Evolutionary conservation across 345 rosid species (phyloP), one percentile per base, ranked within the genome.

Genomic region (Eucalyptus guilfoylei): DNA sequence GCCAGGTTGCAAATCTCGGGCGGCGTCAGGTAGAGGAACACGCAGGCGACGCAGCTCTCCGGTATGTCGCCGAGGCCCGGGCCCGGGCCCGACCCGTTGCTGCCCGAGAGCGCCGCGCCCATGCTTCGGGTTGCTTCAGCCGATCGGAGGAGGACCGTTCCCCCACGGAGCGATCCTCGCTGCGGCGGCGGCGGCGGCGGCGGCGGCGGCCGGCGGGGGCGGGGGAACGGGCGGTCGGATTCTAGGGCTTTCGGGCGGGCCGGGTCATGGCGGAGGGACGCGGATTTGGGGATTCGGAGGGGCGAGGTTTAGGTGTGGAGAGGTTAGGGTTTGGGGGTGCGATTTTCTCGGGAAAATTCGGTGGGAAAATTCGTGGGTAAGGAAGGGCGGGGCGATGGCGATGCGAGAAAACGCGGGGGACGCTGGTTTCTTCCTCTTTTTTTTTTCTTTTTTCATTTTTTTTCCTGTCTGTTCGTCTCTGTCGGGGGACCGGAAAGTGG

Each of bases 1-100:
- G 99, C 99, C 23, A 97, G 94, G 90, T 97, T 97, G 93, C 99
- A 97, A 93, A 97, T 97, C 96, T 97, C 99, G 91, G 99, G 98
- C 76, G 99, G 98, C 11, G 96, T 95, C 89, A 97, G 92, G 92
- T 96, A 91, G 86, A 94, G 90, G 88, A 96, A 96, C 24, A 97
- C 99, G 89, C 96, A 94, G 24, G 99, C 99, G 85, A 96, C 97
- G 89, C 99, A 97, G 92, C 95, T 94, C 93, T 97, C 99, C 60
- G 99, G 98, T 90, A 96, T 97, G 92, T 97, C 99, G 5, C 98
- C 99, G 7, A 97, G 93, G 9, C 97, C 94, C 10, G 98, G 97
- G 88, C 97, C 92, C 67, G 80, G 62, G 44, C 90, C 92, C 62
- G 88, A 93, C 80, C 93, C 95, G 90, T 92, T 93, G 86, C 90